Base-by-base conservation (phyloP, 192 early-diverging fungal species). In the Coemansia asiatica region DNA sequence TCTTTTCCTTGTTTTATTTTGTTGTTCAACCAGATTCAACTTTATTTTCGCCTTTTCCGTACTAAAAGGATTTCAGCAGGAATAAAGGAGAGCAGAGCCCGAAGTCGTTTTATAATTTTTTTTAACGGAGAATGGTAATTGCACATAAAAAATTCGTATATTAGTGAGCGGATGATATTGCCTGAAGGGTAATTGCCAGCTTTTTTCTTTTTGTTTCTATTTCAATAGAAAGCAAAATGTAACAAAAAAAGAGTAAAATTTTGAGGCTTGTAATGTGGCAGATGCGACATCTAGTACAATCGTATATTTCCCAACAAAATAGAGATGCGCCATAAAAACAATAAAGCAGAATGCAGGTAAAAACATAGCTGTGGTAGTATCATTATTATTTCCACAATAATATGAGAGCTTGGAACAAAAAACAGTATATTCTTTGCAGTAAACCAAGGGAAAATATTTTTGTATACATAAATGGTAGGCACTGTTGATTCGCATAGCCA, bases 261-360 rank as follows among this genome's bases (percentile, higher is more conserved):
- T 23, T 12, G 56, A 40, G 56, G 56, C 56, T 58, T 58, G 35
- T 13, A 58, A 38, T 58, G 35, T 38, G 56, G 56, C 56, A 58
- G 16, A 25, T 58, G 29, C 19, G 10, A 4, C 16, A 23, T 13
- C 0, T 44, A 16, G 40, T 2, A 53, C 25, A 53, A 44, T 44
- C 40, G 40, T 44, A 0, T 44, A 15, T 13, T 18, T 44, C 40
- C 40, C 40, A 44, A 44, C 40, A 54, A 5, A 56, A 56, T 16
- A 56, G 22, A 53, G 25, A 22, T 26, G 25, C 55, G 55, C 55
- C 55, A 31, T 27, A 54, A 13, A 19, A 3, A 53, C n/a, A n/a
- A n/a, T n/a, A 22, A 22, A 53, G 16, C 21, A 8, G 50, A 53
- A 22, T 22, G 25, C 22, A 53, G 6, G 21, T 26, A n/a, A 53